Evolutionary conservation across 2,329 filamentous ascomycete genomes (phyloP), one percentile per base, ranked within the genome.

Genomic region (Leptographium lundbergii): DNA sequence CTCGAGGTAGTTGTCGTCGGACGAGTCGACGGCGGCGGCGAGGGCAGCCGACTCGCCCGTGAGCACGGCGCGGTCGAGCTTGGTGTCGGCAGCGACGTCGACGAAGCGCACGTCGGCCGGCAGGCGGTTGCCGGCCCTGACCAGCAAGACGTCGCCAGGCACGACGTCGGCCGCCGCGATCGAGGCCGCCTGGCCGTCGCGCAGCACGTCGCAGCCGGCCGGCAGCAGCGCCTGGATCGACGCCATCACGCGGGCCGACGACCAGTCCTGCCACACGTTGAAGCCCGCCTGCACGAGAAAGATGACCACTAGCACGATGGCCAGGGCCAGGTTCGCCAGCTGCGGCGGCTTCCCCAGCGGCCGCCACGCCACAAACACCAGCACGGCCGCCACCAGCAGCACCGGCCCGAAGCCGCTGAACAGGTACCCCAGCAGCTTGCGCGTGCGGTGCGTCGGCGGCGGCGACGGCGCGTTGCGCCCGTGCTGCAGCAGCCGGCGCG

Each of bases 201-300:
- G 81, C 7, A 87, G 71, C 9, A 87, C 77, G 29, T 84, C 73
- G 65, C 85, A 89, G 60, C 83, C 77, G 65, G 89, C 87, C 0
- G 88, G 88, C n/a, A 91, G 76, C 87, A 91, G 88, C 22, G 80
- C 85, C 54, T 85, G 88, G 68, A 91, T 91, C 0, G 86, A 89
- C 22, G 83, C 81, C 88, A 91, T 91, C 59, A 90, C 87, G 6
- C 84, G 76, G 1, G 81, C 86, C 0, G 86, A 87, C 2, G 86
- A 89, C 81, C 87, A 91, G 68, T 91, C 88, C 66, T 86, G 82
- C 75, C 79, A 87, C 66, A 81, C 80, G 66, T 85, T 85, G 72
- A 90, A 91, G 3, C 75, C 80, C 19, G 85, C 87, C 65, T 87
- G 82, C 48, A 86, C 81, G 63, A 84, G 71, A 66, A 86, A 91